Evolutionary conservation across 2,329 filamentous ascomycete genomes (phyloP), one percentile per base, ranked within the genome.

Genomic region (Macrophomina phaseolina): DNA sequence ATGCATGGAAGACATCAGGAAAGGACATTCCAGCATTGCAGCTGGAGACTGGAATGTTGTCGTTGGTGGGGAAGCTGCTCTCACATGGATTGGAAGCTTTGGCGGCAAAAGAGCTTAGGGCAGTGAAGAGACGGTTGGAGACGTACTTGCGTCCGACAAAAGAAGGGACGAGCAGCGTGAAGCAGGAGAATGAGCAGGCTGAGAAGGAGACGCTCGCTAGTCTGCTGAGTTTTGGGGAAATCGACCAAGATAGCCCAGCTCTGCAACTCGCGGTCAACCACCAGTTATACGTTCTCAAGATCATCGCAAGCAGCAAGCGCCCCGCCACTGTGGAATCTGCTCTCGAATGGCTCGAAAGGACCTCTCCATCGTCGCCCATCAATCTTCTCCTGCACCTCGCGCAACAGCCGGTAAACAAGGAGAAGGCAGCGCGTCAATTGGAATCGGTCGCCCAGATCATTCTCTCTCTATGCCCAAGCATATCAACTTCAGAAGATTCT

Each of bases 41-140:
- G 73, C 77, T 94, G 4, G 91, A 94, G 74, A 88, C 83, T 67
- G 91, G 91, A 64, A 91, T 92, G 83, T 86, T 90, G 16, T 87
- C 89, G 0, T 83, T 94, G 64, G 78, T 90, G 46, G 86, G 86
- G 46, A 92, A 89, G 73, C 81, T 94, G 1, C 79, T 93, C 14
- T 80, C 82, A 0, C 81, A 92, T 56, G 86, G 87, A 1, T 76
- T 93, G 62, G 86, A 90, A 53, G 86, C 88, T n/a, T 81, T 90
- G 66, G 91, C 91, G 0, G 77, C 88, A 49, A 91, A 88, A 72
- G 91, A 94, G 72, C 75, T 94, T 67, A 82, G 86, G 48, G 79
- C 89, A 11, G 75, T 94, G 70, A 93, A 91, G 75, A 83, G 80
- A 68, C 83, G 87, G 38, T 71, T 94, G 51, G 87, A 90, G 30